phyloP scores from a whole-genome alignment of 2,329 filamentous ascomycete species.

The Paradendryphiella salina region DNA sequence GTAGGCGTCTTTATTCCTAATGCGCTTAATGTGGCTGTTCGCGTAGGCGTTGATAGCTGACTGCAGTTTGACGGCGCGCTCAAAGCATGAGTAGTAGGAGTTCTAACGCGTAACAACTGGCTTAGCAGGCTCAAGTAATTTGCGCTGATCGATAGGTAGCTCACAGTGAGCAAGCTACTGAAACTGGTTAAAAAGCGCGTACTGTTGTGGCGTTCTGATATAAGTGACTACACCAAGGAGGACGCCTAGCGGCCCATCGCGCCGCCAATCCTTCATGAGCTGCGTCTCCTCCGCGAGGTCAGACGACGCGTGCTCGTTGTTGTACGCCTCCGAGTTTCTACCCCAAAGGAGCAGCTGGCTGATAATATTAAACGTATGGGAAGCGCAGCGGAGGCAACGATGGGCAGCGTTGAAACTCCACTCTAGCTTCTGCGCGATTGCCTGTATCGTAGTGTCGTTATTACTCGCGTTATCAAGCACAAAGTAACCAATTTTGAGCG shows the following conservation, averaged over 20 bases:
- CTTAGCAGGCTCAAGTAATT: not conserved
- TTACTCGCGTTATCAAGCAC: not conserved
- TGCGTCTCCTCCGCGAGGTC: not conserved
- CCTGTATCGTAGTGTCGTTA: constrained; percentile 4
- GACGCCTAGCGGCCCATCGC: constrained; percentile 1
- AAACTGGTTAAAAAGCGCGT: not conserved
- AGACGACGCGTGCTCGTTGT: not conserved
- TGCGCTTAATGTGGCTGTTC: not conserved
- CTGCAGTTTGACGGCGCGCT: not conserved
- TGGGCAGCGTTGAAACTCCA: constrained; percentile 4
- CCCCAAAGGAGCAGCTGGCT: constrained; percentile 4
- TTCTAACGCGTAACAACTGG: too few species aligned
- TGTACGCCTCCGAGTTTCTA: not conserved
- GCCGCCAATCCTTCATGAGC: constrained; percentile 1
- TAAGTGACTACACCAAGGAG: constrained; percentile 9
- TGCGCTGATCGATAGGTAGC: not conserved
- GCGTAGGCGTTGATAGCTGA: not conserved
- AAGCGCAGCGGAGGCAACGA: constrained; percentile 1
- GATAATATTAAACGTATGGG: constrained; percentile 3
- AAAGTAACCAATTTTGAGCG: too few species aligned
- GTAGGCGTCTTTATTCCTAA: too few species aligned
- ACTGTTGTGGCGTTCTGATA: not conserved
- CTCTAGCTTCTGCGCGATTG: not conserved
- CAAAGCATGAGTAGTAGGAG: too few species aligned
- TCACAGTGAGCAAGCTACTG: not conserved